Percentiles rank a stretch among this genome's conserved stretches.
Evolutionary conservation across 805 yeast species (phyloP).

Genomic region (Candida pseudoglaebosa): DNA sequence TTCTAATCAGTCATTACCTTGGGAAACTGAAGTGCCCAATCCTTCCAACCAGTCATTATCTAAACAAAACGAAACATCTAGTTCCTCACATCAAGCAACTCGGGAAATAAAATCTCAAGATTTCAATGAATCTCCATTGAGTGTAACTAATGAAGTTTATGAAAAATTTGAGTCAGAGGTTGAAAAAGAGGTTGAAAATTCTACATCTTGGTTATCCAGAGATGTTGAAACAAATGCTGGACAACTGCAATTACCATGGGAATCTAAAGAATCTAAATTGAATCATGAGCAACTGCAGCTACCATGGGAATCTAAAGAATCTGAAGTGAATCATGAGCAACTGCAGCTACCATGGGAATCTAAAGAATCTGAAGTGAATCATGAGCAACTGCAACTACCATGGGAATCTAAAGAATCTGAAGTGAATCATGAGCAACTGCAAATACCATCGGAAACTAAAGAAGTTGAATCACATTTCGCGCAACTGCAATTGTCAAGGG

Average conservation of each 20-base stretch:
- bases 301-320: constrained; percentile 3
- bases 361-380: neutral
- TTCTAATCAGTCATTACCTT: neutral
- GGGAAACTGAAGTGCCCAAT: too few relatives aligned
- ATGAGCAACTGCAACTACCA: neutral
- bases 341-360: constrained; percentile 3
- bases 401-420: neutral
- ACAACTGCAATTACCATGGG: constrained; percentile 1
- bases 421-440: neutral
- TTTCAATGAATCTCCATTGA: too few relatives aligned
- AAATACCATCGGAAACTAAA: neutral
- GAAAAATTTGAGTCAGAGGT: too few relatives aligned
- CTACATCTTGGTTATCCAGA: too few relatives aligned
- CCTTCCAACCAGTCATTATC: too few relatives aligned
- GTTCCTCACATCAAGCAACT: too few relatives aligned
- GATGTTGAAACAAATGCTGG: too few relatives aligned
- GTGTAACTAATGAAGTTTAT: too few relatives aligned
- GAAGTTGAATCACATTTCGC: neutral
- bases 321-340: neutral
- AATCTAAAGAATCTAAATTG: neutral
- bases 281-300: neutral
- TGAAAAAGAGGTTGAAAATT: too few relatives aligned
- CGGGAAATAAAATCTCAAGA: too few relatives aligned
- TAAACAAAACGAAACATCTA: too few relatives aligned
- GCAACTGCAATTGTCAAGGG: neutral